Percentiles rank a stretch among this genome's conserved stretches.
These are phyloP conservation scores for Leccinellum rugosiceps DNA, from an alignment of 768 basidiomycete genomes.

Conservation along the genomic window DNA sequence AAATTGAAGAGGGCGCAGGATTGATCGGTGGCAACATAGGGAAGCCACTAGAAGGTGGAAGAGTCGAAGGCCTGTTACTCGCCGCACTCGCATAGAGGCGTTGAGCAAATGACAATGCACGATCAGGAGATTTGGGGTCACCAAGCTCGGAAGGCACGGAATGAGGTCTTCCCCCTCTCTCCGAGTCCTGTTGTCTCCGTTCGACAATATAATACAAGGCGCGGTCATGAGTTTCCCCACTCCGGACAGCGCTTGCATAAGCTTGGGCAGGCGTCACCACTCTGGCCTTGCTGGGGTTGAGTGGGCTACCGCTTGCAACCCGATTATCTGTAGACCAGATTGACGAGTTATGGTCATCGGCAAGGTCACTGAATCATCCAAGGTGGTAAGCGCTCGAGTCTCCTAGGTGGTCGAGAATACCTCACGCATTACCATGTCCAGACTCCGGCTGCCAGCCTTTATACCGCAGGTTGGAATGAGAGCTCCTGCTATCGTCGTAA, in stretches of 20 bases:
- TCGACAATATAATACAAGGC: constrained; percentile 17
- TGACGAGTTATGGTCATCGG: constrained; percentile 5
- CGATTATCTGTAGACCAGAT: background rate
- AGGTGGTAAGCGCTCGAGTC: background rate
- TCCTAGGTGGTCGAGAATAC: background rate
- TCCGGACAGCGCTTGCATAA: constrained; percentile 12
- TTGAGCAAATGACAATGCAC: constrained; percentile 36
- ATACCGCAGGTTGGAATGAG: background rate
- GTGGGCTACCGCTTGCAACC: background rate
- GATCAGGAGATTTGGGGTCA: constrained; percentile 5
- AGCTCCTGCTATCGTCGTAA: background rate
- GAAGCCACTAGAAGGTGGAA: background rate
- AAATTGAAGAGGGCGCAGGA: background rate
- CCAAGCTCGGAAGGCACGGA: background rate
- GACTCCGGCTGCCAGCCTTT: background rate
- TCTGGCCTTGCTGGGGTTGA: background rate
- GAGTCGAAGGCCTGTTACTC: constrained; percentile 13
- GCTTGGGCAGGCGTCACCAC: constrained; percentile 22
- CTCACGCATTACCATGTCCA: background rate
- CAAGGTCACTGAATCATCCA: background rate
- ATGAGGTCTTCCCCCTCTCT: background rate
- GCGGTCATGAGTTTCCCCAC: constrained; percentile 8
- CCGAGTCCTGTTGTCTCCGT: constrained; percentile 9
- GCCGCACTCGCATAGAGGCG: constrained; percentile 43
- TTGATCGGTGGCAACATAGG: constrained; percentile 7